Percentiles rank a stretch among this genome's conserved stretches.
Evolutionary conservation across 495 filamentous ascomycete genomes (phyloP).

Genomic region (Delitschia confertaspora): DNA sequence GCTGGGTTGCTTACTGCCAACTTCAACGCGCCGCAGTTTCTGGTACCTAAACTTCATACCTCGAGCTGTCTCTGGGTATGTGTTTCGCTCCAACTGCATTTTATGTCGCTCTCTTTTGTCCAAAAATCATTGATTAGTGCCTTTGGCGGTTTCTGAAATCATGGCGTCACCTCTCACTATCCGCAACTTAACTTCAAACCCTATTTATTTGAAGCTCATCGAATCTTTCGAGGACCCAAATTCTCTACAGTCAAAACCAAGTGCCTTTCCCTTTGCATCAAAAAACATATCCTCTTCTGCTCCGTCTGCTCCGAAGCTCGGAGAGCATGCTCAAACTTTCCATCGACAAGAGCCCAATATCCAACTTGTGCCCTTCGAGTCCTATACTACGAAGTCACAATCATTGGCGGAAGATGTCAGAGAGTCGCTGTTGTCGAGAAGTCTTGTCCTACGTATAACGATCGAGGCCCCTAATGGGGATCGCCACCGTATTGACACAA

Average conservation of each 20-base stretch:
- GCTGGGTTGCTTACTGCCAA: too few relatives aligned
- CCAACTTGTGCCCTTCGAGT: conserved; percentile 50
- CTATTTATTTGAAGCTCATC: conserved; percentile 62
- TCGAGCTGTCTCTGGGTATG: too few relatives aligned
- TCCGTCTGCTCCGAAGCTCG: conserved; percentile 37
- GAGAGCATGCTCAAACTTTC: conserved; percentile 47
- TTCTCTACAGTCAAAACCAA: conserved; percentile 33
- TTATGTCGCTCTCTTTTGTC: too few relatives aligned
- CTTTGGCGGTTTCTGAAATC: too few relatives aligned
- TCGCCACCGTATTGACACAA: conserved; percentile 52
- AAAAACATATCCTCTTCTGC: conserved; percentile 32
- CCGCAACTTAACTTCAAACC: conserved; percentile 74
- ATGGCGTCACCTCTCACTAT: conserved; percentile 69
- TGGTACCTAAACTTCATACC: too few relatives aligned
- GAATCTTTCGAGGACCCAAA: conserved; percentile 55
- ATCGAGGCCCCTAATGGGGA: conserved; percentile 51
- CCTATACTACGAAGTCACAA: conserved; percentile 48
- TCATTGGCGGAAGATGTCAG: too few relatives aligned
- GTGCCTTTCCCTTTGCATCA: conserved; percentile 40
- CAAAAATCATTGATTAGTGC: too few relatives aligned
- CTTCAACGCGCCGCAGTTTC: too few relatives aligned
- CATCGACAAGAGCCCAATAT: conserved; percentile 46
- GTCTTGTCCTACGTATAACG: conserved; percentile 44
- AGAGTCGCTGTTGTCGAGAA: too few relatives aligned
- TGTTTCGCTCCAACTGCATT: too few relatives aligned